Evolutionary conservation across 495 filamentous ascomycete genomes (phyloP), one percentile per base, ranked within the genome.

Genomic region (Amphirosellinia nigrospora): DNA sequence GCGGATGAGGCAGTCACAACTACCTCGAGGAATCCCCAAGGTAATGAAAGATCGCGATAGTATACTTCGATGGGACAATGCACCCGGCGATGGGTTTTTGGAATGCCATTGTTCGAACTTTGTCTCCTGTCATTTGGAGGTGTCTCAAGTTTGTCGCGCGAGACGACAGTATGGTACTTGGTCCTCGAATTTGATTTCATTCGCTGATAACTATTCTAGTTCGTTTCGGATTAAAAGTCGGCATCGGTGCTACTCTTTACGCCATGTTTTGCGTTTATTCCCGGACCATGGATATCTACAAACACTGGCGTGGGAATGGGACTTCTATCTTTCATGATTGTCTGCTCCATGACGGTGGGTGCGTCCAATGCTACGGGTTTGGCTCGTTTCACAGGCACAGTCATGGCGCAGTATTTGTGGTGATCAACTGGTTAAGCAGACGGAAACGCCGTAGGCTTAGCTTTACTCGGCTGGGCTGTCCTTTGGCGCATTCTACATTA

Each of bases 251-350:
- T 13, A 86, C 92, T 13, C 80, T 97, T 2, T 98, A 94, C 81
- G 94, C 93, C 23, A 85, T 96, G 72, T 90, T 90, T 93, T 55
- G 89, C 96, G 8, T 99, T 97, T 76, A 83, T 98, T 64, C 87
- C 89, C 9, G 81, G 6, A 96, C 92, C 16, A 85, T 93, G 65
- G 92, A 94, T 0, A 84, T 91, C 53, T 99, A 97, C 75, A 85
- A 87, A 26, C 92, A 91, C 72, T 99, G 94, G 94, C 85, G 95
- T 73, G 96, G 95, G 96, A 99, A 85, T 99, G 96, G 96, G 96
- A 95, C 83, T 98, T 1, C 78, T 98, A 45, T 97, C 95, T 0
- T 99, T 97, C 82, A 99, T 99, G 96, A 87, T 98, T 64, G 96
- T 99, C 21, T 97, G 95, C 78, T 92, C 92, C 7, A 98, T 98